A percentile compares a stretch with the other conserved stretches of the same genome.
Evolutionary conservation across 108 stramenopile genomes (phyloP).

Genomic region (Cyclostephanos tholiformis): DNA sequence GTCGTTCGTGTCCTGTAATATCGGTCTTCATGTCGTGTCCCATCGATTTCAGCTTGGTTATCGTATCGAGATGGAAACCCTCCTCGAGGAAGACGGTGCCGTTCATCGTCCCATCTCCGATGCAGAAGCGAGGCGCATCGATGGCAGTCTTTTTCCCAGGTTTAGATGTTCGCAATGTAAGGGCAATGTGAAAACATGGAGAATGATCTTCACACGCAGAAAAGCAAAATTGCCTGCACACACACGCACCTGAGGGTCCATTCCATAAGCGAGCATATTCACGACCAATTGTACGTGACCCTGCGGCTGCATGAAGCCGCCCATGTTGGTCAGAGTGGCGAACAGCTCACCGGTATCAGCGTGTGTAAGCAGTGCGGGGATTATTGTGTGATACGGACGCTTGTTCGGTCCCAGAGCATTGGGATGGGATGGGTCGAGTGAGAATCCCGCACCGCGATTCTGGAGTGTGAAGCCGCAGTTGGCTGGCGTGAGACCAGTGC

Average conservation of each 20-base stretch:
- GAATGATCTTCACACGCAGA: not conserved
- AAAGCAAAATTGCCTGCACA: too few relatives aligned
- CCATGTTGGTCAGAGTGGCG: conserved; percentile 93
- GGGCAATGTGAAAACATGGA: not conserved
- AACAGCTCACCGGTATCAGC: conserved; percentile 82
- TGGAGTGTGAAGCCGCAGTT: conserved; percentile 96
- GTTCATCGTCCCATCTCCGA: conserved; percentile 77
- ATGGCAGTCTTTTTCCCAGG: conserved; percentile 67
- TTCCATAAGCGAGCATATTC: conserved; percentile 70
- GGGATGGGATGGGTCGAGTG: conserved; percentile 76
- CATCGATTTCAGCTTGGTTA: conserved; percentile 60
- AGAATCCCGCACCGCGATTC: conserved; percentile 93
- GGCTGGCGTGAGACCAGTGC: conserved; percentile 90
- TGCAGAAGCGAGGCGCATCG: conserved; percentile 95
- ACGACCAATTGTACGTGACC: conserved; percentile 94
- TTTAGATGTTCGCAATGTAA: not conserved
- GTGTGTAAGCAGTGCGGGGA: conserved; percentile 89
- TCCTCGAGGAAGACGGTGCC: conserved; percentile 78
- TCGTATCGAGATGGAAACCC: conserved; percentile 56
- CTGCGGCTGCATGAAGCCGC: conserved; percentile 98
- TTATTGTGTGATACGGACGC: conserved; percentile 97
- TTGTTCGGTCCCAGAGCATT: conserved; percentile 86
- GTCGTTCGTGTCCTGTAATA: conserved; percentile 67
- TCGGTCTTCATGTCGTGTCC: conserved; percentile 69
- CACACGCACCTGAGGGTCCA: conserved; percentile 72